Percentiles rank a stretch among this genome's conserved stretches.
These are phyloP conservation scores for Lachancea cidri DNA, from an alignment of 805 yeast genomes.

Conservation along the genomic window DNA sequence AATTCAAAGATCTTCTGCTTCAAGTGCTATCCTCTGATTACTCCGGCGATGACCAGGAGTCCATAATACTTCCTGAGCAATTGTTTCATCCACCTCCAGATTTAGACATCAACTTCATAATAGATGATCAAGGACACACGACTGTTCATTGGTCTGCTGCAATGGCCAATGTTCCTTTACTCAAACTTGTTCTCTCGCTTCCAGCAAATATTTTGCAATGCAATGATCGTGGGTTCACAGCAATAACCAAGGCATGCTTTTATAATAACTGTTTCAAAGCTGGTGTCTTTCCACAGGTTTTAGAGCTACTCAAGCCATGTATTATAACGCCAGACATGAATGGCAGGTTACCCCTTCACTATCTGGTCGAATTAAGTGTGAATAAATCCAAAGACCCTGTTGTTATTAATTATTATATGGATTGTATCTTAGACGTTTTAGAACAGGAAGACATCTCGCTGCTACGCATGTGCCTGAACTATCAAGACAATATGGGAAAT, in stretches of 20 bases:
- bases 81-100: conserved; percentile 54
- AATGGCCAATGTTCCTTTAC: conserved; percentile 59
- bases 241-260: conserved; percentile 61
- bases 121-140: conserved; percentile 78
- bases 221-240: conserved; percentile 58
- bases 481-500: conserved; percentile 77
- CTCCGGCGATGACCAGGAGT: conserved; percentile 23
- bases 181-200: conserved; percentile 49
- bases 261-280: conserved; percentile 70
- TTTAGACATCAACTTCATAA: conserved; percentile 59
- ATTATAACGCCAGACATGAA: conserved; percentile 65
- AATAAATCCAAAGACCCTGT: conserved; percentile 43
- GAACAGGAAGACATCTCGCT: conserved; percentile 37
- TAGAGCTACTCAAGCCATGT: conserved; percentile 59
- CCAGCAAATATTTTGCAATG: conserved; percentile 56
- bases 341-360: conserved; percentile 71
- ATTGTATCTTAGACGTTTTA: conserved; percentile 42
- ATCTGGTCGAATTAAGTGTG: conserved; percentile 51
- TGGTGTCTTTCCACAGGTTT: conserved; percentile 51
- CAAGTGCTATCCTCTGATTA: conserved; percentile 30
- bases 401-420: conserved; percentile 52
- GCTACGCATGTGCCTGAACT: conserved; percentile 59
- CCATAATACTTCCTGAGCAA: conserved; percentile 31
- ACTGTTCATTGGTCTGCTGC: conserved; percentile 85
- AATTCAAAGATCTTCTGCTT: conserved; percentile 29